These are phyloP conservation scores for Talaromyces sp. DNA, from an alignment of 2,329 filamentous ascomycete species.

Conservation along the genomic window DNA sequence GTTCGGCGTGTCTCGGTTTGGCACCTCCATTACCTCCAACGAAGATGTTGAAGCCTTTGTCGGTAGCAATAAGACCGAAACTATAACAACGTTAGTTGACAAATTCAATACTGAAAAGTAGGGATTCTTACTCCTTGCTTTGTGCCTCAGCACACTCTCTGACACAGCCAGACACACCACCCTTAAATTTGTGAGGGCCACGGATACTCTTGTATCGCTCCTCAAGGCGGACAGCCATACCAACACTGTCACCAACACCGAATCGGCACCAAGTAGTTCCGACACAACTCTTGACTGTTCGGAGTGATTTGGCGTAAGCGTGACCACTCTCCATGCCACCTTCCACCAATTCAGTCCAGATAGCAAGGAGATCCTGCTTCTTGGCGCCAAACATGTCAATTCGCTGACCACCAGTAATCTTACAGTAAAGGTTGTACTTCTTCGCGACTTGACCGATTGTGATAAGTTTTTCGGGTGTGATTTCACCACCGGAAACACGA, in stretches of 20 bases:
- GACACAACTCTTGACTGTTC: conserved; percentile 89
- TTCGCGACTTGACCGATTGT: conserved; percentile 80
- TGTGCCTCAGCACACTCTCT: conserved; percentile 90
- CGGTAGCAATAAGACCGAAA: conserved; percentile 86
- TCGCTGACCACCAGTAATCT: conserved; percentile 87
- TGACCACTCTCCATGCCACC: conserved; percentile 89
- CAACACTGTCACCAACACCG: conserved; percentile 85
- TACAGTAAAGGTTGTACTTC: conserved; percentile 81
- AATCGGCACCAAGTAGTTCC: conserved; percentile 89
- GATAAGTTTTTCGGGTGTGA: conserved; percentile 81
- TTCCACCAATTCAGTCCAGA: conserved; percentile 77
- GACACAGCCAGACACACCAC: conserved; percentile 86
- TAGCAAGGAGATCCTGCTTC: conserved; percentile 79
- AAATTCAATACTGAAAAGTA: background rate
- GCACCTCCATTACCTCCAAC: conserved; percentile 87
- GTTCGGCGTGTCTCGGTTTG: conserved; percentile 75
- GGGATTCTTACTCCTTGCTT: conserved; percentile 70
- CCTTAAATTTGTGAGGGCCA: conserved; percentile 88
- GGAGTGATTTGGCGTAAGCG: conserved; percentile 83
- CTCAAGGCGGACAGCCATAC: conserved; percentile 83
- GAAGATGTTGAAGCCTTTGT: conserved; percentile 92
- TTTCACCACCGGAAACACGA: conserved; percentile 78
- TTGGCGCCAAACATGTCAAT: conserved; percentile 91
- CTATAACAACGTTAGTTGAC: conserved; percentile 38
- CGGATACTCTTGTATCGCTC: conserved; percentile 90